Conservation (phyloP, 1,284 basidiomycete genomes). For the Phylloporus gajari region DNA sequence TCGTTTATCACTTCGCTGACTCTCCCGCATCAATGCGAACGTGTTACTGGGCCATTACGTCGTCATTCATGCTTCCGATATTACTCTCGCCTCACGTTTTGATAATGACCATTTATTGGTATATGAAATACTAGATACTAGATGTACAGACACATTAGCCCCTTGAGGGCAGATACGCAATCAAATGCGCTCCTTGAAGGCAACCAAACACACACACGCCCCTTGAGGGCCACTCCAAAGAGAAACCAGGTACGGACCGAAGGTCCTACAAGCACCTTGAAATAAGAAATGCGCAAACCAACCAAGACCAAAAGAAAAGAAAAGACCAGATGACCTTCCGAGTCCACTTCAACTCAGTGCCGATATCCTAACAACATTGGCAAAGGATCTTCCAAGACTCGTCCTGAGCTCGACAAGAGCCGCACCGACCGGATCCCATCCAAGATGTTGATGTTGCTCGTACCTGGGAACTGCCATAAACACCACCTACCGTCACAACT, state of each 20-base stretch:
- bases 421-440: not conserved
- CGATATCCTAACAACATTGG: not conserved
- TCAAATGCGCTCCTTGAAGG: no score
- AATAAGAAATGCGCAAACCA: not conserved
- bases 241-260: not conserved
- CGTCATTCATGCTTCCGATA: no score
- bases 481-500: not conserved
- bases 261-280: conserved; percentile 2
- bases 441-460: not conserved
- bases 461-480: not conserved
- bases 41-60: no score
- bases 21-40: no score
- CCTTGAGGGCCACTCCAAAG: not conserved
- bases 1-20: no score
- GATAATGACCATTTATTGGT: no score
- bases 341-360: not conserved
- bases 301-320: not conserved
- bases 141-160: no score
- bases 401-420: not conserved
- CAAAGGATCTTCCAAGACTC: not conserved
- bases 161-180: no score
- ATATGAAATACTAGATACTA: no score
- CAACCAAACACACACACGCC: not conserved
- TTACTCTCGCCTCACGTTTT: no score
- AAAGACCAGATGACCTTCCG: not conserved